Evolutionary conservation across 1,284 basidiomycete species (phyloP), one percentile per base, ranked within the genome.

Genomic region (Taiwanofungus camphoratus): DNA sequence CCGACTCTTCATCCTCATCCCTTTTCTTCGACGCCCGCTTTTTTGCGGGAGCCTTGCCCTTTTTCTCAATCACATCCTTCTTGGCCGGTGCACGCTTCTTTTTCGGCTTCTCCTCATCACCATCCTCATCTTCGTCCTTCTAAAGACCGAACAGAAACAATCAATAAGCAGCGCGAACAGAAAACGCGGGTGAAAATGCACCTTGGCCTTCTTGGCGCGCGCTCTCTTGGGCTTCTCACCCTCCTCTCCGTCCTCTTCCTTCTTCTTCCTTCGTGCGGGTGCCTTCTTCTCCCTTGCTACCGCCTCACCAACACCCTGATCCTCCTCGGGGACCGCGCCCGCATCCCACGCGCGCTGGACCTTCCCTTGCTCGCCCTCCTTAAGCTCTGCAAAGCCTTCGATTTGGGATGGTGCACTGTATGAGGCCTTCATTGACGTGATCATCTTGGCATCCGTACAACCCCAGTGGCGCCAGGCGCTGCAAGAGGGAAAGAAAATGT

Each of bases 401-500:
- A 88, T 63, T 2, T 84, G 84, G 4, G 73, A 68, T 0, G 77
- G 67, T 9, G 74, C 69, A 12, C 70, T 64, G 54, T 85, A 76
- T 3, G 69, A 69, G 13, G 74, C 68, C 62, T 88, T 84, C 60
- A 91, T 68, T 57, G 88, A 87, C 13, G 65, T 64, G 26, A 93
- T 54, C 27, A 89, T 74, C 49, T 73, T 77, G 9, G 69, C 46
- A 0, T 87, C 87, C 2, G 76, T 70, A 52, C 92, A 94, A 45
- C 86, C 84, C 80, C 82, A 91, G 57, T 92, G 89, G 47, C 82
- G 75, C 82, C 82, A 90, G 36, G 67, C 57, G 52, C 87, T 88
- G 34, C 26, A 11, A 20, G 13, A 18, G n/a, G 42, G 54, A 49
- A 21, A 48, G 45, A 19, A 45, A 49, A 26, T 20, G 7, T 32